A percentile compares a stretch with the other conserved stretches of the same genome.
Evolutionary conservation across 1,284 basidiomycete genomes (phyloP).

Genomic region (Tremellales sp.): DNA sequence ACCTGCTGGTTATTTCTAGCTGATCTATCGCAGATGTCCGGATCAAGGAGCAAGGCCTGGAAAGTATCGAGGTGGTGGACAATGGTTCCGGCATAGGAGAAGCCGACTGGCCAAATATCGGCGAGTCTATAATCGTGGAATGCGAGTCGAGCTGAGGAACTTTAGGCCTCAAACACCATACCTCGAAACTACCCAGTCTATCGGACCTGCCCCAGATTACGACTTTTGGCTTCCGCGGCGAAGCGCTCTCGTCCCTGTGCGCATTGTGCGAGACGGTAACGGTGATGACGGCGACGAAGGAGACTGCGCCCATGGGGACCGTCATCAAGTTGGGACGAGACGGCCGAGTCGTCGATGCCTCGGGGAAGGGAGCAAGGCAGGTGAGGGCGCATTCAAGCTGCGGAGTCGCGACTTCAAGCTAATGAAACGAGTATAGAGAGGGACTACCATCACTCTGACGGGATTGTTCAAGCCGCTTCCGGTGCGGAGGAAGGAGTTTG

Average conservation of each 20-base stretch:
- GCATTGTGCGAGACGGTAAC: constrained; percentile 70
- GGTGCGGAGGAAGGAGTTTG: constrained; percentile 87
- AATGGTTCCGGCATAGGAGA: constrained; percentile 84
- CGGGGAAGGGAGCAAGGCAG: constrained; percentile 66
- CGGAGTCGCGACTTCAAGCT: not conserved
- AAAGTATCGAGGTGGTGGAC: constrained; percentile 84
- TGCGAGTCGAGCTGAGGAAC: not conserved
- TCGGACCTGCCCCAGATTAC: constrained; percentile 68
- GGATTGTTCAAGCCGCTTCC: constrained; percentile 78
- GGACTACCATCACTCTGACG: constrained; percentile 75
- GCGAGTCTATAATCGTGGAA: constrained; percentile 50
- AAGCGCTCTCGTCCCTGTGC: constrained; percentile 90
- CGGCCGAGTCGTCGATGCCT: constrained; percentile 57
- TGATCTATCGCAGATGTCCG: constrained; percentile 65
- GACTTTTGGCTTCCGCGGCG: constrained; percentile 95
- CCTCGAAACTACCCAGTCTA: constrained; percentile 81
- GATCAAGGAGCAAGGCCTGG: constrained; percentile 83
- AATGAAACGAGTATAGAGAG: constrained; percentile 56
- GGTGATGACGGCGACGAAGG: constrained; percentile 68
- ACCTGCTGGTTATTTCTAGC: not conserved
- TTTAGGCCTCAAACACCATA: constrained; percentile 83
- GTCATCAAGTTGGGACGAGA: constrained; percentile 66
- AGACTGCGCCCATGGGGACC: constrained; percentile 70
- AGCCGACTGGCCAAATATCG: constrained; percentile 71
- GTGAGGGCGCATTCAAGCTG: constrained; percentile 50